phyloP scores from a whole-genome alignment of 371 early-diverging fungal species.

The Pancytospora epiphaga region DNA sequence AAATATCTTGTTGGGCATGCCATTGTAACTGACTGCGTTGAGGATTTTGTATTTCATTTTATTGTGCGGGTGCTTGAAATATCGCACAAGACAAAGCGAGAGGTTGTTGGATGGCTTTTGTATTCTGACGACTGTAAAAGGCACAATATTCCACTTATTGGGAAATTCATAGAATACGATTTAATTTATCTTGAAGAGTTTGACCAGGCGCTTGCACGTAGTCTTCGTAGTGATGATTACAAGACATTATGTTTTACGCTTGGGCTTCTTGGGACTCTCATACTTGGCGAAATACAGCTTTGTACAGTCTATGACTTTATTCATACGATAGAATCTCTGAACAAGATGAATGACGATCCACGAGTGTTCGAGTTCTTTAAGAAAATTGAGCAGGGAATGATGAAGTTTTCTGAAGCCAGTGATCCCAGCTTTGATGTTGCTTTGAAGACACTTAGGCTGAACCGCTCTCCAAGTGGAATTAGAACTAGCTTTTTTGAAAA shows the following conservation, averaged over 20 bases:
- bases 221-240: slow-evolving; percentile 2
- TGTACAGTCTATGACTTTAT: slow-evolving; percentile 61
- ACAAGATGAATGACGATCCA: slow-evolving; percentile 44
- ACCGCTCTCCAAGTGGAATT: slow-evolving; percentile 5
- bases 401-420: slow-evolving; percentile 34
- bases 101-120: slow-evolving; percentile 58
- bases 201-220: slow-evolving; percentile 55
- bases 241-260: slow-evolving; percentile 45
- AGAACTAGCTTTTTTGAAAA: slow-evolving; percentile 5
- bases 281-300: slow-evolving; percentile 40
- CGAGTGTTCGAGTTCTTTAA: slow-evolving; percentile 47
- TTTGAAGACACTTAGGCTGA: slow-evolving; percentile 17
- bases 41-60: slow-evolving; percentile 52
- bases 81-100: slow-evolving; percentile 51
- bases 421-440: slow-evolving; percentile 27
- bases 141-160: slow-evolving; percentile 51
- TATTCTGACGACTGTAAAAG: slow-evolving; percentile 57
- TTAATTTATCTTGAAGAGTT: slow-evolving; percentile 56
- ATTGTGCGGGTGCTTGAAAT: slow-evolving; percentile 53
- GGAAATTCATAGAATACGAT: slow-evolving; percentile 55
- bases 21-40: slow-evolving; percentile 27
- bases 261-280: slow-evolving; percentile 35
- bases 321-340: slow-evolving; percentile 57
- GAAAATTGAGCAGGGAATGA: slow-evolving; percentile 40
- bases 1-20: slow-evolving; percentile 49